phyloP scores from a whole-genome alignment of 176 grass and related monocot genomes.

The Juncus inflexus region DNA sequence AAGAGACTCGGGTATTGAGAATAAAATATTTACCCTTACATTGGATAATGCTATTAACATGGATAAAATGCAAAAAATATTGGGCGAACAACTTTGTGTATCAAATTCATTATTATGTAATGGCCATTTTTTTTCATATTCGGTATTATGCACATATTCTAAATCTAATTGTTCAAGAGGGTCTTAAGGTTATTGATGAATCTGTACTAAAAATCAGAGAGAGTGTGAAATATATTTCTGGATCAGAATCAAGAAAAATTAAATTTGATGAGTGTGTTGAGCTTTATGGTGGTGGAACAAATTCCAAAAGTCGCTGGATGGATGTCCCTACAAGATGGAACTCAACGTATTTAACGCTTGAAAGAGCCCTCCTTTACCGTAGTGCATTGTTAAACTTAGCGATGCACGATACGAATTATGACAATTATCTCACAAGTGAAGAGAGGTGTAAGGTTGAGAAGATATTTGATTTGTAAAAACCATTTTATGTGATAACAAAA shows the following conservation, averaged over 20 bases:
- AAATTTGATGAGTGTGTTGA: background rate
- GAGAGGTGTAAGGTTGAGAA: background rate
- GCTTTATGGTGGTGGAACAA: background rate
- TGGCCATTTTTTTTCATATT: constrained; percentile 10
- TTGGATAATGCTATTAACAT: background rate
- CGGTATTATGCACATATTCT: constrained; percentile 11
- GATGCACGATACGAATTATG: background rate
- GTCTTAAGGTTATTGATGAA: background rate
- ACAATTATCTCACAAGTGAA: background rate
- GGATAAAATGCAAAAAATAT: background rate
- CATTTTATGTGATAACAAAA: background rate
- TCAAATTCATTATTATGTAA: background rate
- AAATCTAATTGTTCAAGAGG: background rate
- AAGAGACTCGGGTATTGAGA: background rate
- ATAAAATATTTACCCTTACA: background rate
- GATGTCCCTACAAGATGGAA: constrained; percentile 6
- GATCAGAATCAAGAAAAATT: background rate
- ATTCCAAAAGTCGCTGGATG: background rate
- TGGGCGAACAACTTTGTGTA: background rate
- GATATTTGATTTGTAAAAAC: background rate
- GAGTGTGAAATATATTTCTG: background rate
- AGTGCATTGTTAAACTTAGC: background rate
- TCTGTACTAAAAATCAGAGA: background rate
- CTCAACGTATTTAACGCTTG: constrained; percentile 3
- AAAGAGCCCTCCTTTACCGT: background rate